Conservation (phyloP, 345 rosid genomes). For the Camelina hispida region DNA sequence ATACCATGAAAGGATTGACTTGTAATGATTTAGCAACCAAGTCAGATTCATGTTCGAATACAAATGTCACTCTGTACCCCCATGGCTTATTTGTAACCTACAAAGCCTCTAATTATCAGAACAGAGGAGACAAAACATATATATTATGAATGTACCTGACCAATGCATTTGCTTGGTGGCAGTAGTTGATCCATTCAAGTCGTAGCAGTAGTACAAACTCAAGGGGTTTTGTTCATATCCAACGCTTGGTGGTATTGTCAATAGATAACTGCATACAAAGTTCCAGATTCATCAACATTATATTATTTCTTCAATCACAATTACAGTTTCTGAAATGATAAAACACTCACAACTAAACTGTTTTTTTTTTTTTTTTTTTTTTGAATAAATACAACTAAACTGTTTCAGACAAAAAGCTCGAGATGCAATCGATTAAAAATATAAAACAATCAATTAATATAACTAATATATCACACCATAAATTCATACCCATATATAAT, state of each 20-base stretch:
- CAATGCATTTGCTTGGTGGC: constrained; percentile 82
- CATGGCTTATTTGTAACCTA: constrained; percentile 97
- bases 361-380: too few relatives aligned
- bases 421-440: too few relatives aligned
- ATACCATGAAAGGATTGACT: constrained; percentile 97
- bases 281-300: background rate
- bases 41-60: constrained; percentile 75
- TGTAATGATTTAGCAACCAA: constrained; percentile 84
- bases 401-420: too few relatives aligned
- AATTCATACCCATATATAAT: background rate
- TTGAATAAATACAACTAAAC: too few relatives aligned
- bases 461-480: too few relatives aligned
- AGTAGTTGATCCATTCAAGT: constrained; percentile 47
- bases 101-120: constrained; percentile 26
- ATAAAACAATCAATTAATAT: too few relatives aligned
- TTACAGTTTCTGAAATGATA: background rate
- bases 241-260: constrained; percentile 93
- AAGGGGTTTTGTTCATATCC: constrained; percentile 92
- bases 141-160: constrained; percentile 57
- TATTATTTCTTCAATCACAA: background rate
- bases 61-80: constrained; percentile 80
- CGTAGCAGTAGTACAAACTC: constrained; percentile 88
- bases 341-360: background rate
- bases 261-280: constrained; percentile 58
- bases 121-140: constrained; percentile 1